A percentile compares a stretch with the other conserved stretches of the same genome.
Conservation (phyloP, 768 basidiomycete species). For the Podaxis sp. region DNA sequence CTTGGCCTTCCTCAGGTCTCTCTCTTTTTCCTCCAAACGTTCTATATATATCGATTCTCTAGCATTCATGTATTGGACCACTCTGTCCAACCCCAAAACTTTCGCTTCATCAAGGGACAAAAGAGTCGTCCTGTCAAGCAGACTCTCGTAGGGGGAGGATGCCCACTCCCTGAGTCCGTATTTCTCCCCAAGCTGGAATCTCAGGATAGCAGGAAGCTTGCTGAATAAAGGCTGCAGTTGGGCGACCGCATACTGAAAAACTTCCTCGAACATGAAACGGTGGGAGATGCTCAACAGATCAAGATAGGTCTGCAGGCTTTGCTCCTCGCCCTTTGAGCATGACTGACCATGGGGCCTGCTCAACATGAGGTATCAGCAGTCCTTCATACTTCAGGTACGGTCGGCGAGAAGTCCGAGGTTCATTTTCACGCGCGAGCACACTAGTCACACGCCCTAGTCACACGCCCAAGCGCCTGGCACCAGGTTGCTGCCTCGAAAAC, state of each 20-base stretch:
- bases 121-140: constrained; percentile 33
- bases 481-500: too few species aligned
- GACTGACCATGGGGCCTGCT: too few species aligned
- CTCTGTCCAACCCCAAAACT: constrained; percentile 26
- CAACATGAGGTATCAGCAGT: too few species aligned
- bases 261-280: constrained; percentile 34
- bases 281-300: constrained; percentile 39
- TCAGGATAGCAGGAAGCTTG: constrained; percentile 26
- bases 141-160: constrained; percentile 33
- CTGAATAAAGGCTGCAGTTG: constrained; percentile 17
- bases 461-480: too few species aligned
- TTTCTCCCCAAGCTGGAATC: constrained; percentile 37
- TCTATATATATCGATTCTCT: neutral
- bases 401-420: too few species aligned
- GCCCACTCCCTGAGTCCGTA: constrained; percentile 39
- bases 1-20: too few species aligned
- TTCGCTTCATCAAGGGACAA: constrained; percentile 29
- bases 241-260: constrained; percentile 34
- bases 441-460: too few species aligned
- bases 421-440: too few species aligned
- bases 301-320: too few species aligned
- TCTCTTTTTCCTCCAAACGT: too few species aligned
- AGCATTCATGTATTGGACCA: neutral
- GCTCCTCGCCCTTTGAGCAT: too few species aligned
- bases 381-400: too few species aligned